phyloP scores from a whole-genome alignment of 441 rosid genomes.

The Theobroma grandiflorum region DNA sequence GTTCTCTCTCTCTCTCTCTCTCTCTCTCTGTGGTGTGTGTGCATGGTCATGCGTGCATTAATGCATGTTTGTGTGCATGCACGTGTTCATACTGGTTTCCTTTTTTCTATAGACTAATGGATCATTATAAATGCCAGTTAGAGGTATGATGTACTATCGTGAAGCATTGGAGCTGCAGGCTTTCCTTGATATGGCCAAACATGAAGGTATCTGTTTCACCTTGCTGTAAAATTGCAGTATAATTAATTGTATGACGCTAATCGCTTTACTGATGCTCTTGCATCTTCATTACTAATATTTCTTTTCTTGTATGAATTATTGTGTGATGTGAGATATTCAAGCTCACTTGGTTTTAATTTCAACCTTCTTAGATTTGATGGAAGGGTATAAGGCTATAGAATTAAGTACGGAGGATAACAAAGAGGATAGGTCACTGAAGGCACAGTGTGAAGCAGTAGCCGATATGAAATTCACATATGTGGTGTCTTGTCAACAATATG shows the following conservation, averaged over 20 bases:
- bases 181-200: slow-evolving; percentile 98
- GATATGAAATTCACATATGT: slow-evolving; percentile 98
- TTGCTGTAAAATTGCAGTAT: slow-evolving; percentile 12
- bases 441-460: slow-evolving; percentile 96
- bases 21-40: not conserved
- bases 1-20: slow-evolving; percentile 47
- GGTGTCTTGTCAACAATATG: slow-evolving; percentile 98
- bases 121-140: slow-evolving; percentile 58
- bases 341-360: slow-evolving; percentile 33
- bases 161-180: slow-evolving; percentile 99
- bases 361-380: slow-evolving; percentile 82
- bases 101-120: slow-evolving; percentile 30
- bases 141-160: slow-evolving; percentile 99
- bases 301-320: not conserved
- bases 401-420: slow-evolving; percentile 72
- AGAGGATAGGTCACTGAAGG: slow-evolving; percentile 85
- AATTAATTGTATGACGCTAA: slow-evolving; percentile 5
- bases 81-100: not conserved
- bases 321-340: slow-evolving; percentile 20
- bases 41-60: not conserved
- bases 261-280: not conserved
- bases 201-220: slow-evolving; percentile 73
- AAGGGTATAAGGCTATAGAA: slow-evolving; percentile 96
- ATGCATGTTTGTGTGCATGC: no score
- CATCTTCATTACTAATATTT: not conserved